A percentile compares a stretch with the other conserved stretches of the same genome.
Evolutionary conservation across 495 filamentous ascomycete genomes (phyloP).

Genomic region (Patellaria atrata): DNA sequence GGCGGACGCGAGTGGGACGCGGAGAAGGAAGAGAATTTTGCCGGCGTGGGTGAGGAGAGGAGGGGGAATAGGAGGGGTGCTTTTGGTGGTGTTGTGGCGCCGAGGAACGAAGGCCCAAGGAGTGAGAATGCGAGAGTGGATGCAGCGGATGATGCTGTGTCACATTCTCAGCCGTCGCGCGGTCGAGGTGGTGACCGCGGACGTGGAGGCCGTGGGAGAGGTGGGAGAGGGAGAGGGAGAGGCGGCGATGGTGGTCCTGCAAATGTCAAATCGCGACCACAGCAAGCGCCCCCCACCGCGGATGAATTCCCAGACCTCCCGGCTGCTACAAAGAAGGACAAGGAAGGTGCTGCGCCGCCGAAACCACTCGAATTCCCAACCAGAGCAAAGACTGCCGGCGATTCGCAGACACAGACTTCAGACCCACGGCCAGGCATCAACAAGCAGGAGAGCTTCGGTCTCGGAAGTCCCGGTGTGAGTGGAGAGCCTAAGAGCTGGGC

Average conservation of each 20-base stretch:
- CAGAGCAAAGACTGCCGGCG: constrained; percentile 8
- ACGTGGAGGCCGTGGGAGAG: constrained; percentile 5
- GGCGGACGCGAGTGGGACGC: constrained; percentile 63
- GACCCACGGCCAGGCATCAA: constrained; percentile 3
- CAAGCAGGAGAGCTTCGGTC: constrained; percentile 15
- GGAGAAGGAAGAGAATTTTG: constrained; percentile 50
- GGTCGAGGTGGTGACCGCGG: constrained; percentile 8
- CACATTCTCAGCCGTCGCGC: neutral
- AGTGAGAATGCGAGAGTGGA: constrained; percentile 5
- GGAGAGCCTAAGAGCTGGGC: constrained; percentile 17
- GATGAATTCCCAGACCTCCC: constrained; percentile 23
- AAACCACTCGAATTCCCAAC: constrained; percentile 19
- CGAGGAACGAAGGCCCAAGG: neutral
- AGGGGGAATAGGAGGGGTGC: constrained; percentile 40
- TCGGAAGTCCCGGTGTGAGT: constrained; percentile 3
- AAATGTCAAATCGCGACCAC: constrained; percentile 1
- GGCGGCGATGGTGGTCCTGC: constrained; percentile 10
- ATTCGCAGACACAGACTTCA: constrained; percentile 1
- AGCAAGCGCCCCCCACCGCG: constrained; percentile 12
- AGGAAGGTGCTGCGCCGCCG: constrained; percentile 1
- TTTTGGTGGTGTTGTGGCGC: constrained; percentile 39
- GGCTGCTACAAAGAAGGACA: constrained; percentile 1
- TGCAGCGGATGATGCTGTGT: constrained; percentile 1
- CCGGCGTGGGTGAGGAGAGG: constrained; percentile 26
- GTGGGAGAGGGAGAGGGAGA: constrained; percentile 6